Evolutionary conservation across 176 grass and related monocot genomes (phyloP).

Genomic region (Zea luxurians): DNA sequence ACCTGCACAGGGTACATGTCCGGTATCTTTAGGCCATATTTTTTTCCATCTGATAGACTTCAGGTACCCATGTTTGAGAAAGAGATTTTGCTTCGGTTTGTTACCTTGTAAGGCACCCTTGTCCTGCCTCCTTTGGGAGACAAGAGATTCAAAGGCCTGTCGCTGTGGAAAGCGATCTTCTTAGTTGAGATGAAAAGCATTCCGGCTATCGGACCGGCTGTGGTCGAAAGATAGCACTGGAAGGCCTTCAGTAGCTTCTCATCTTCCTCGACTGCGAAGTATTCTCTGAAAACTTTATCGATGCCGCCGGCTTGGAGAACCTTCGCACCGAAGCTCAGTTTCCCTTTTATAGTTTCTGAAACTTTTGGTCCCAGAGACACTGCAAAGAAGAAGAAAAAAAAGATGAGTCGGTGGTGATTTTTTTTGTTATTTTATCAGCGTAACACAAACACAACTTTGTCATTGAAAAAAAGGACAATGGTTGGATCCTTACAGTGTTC

Average conservation of each 20-base stretch:
- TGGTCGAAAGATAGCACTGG: conserved; percentile 82
- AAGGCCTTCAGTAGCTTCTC: conserved; percentile 77
- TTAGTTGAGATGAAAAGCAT: conserved; percentile 75
- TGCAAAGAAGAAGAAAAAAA: conserved; percentile 46
- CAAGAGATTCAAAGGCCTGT: conserved; percentile 64
- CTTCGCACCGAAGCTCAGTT: conserved; percentile 58
- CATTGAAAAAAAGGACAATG: background rate
- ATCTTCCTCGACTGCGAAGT: conserved; percentile 55
- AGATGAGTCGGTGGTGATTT: conserved; percentile 3
- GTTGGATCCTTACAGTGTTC: conserved; percentile 53
- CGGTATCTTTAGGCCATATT: conserved; percentile 1
- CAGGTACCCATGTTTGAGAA: background rate
- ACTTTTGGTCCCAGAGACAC: conserved; percentile 60
- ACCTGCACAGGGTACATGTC: conserved; percentile 45
- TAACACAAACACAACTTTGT: conserved; percentile 27
- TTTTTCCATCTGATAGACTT: conserved; percentile 16
- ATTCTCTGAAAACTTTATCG: conserved; percentile 61
- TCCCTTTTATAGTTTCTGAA: conserved; percentile 70
- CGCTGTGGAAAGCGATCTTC: conserved; percentile 70
- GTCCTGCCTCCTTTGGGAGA: conserved; percentile 37
- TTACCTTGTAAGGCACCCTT: conserved; percentile 85
- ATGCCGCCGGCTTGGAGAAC: conserved; percentile 68
- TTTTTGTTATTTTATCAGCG: background rate
- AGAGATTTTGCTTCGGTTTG: conserved; percentile 16
- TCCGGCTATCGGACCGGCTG: conserved; percentile 75